phyloP scores from a whole-genome alignment of 352 stramenopile genomes.

The Phytophthora fragariae region DNA sequence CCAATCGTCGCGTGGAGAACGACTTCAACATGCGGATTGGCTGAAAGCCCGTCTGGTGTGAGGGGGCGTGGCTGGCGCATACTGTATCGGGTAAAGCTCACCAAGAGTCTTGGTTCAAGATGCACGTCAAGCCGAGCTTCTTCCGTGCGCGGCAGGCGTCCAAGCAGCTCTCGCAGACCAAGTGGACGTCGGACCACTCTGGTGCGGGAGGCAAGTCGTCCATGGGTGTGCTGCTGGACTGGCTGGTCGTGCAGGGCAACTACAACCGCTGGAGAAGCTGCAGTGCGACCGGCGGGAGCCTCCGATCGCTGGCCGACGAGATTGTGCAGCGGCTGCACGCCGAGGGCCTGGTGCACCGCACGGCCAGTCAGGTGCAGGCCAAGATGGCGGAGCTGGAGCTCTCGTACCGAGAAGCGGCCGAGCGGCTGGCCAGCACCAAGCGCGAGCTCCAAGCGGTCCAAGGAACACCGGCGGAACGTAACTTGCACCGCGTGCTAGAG shows the following conservation, averaged over 20 bases:
- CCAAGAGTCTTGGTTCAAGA: constrained; percentile 6
- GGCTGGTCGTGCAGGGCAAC: constrained; percentile 46
- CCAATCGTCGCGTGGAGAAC: constrained; percentile 18
- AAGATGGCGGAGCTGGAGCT: constrained; percentile 50
- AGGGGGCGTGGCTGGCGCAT: constrained; percentile 7
- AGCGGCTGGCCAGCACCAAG: constrained; percentile 33
- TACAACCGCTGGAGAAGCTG: constrained; percentile 51
- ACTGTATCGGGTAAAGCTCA: neutral
- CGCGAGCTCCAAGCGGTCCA: constrained; percentile 26
- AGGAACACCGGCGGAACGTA: constrained; percentile 33
- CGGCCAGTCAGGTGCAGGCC: constrained; percentile 25
- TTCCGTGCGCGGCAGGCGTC: constrained; percentile 31
- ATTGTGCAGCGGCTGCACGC: constrained; percentile 38
- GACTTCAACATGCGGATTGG: constrained; percentile 34
- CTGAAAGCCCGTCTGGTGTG: constrained; percentile 5
- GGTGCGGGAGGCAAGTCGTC: constrained; percentile 46
- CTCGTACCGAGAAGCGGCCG: constrained; percentile 40
- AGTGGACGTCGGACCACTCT: constrained; percentile 43
- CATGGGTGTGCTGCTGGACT: constrained; percentile 60
- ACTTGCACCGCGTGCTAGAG: constrained; percentile 32
- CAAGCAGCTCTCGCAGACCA: constrained; percentile 8
- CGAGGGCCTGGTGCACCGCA: constrained; percentile 39
- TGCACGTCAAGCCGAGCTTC: constrained; percentile 44
- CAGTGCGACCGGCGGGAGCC: constrained; percentile 5
- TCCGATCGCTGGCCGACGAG: constrained; percentile 31